Evolutionary conservation across 345 rosid species (phyloP).

Genomic region (Salix koriyanagi): DNA sequence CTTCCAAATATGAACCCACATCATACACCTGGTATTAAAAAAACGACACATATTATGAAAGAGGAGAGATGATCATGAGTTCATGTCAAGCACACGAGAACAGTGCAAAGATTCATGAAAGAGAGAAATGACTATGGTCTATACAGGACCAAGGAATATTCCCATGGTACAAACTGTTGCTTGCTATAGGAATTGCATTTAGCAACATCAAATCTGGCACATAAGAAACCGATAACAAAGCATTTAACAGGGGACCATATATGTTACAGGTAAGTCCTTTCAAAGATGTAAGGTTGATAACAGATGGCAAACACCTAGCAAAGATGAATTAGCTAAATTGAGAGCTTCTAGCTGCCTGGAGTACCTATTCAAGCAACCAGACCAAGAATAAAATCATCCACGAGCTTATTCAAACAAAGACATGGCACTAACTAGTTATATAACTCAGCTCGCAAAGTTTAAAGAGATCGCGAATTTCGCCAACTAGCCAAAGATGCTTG

Average conservation of each 20-base stretch:
- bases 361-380: not conserved
- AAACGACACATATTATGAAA: not conserved
- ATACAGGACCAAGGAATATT: not conserved
- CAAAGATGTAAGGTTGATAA: not conserved
- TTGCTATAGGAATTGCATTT: not conserved
- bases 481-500: not conserved
- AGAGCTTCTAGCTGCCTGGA: not conserved
- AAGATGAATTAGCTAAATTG: not conserved
- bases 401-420: not conserved
- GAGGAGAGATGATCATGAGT: not conserved
- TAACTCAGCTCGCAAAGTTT: not conserved
- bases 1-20: conserved; percentile 75
- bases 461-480: not conserved
- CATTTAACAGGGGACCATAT: not conserved
- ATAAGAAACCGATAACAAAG: not conserved
- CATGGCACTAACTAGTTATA: not conserved
- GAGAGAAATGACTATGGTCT: not conserved
- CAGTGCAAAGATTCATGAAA: not conserved
- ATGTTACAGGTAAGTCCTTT: not conserved
- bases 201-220: not conserved
- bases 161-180: not conserved
- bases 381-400: not conserved
- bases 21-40: conserved; percentile 63
- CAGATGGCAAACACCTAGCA: not conserved
- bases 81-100: not conserved